phyloP scores from a whole-genome alignment of 2,329 filamentous ascomycete species.

The Colletotrichum orbiculare region DNA sequence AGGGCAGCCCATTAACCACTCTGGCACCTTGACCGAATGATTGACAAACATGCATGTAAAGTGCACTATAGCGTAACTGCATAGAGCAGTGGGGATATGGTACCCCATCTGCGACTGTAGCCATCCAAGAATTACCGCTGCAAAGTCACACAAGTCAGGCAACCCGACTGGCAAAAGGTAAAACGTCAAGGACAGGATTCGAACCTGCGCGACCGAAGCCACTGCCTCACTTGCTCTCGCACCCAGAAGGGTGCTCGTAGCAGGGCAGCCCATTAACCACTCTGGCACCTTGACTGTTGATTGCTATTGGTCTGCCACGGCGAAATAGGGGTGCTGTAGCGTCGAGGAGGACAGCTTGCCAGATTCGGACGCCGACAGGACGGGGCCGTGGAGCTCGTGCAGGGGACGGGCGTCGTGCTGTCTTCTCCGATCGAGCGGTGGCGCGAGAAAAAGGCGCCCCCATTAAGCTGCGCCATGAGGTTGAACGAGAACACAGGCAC shows the following conservation, averaged over 20 bases:
- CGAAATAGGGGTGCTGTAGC: neutral
- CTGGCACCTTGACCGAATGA: slow-evolving; percentile 27
- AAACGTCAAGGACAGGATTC: slow-evolving; percentile 35
- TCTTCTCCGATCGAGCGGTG: neutral
- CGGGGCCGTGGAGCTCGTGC: slow-evolving; percentile 19
- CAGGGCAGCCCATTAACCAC: slow-evolving; percentile 38
- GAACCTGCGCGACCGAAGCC: slow-evolving; percentile 37
- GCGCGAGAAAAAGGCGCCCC: no score
- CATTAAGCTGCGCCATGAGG: slow-evolving; percentile 48
- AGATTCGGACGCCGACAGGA: slow-evolving; percentile 27
- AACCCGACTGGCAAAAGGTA: neutral
- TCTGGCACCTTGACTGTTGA: slow-evolving; percentile 10
- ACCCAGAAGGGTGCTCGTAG: slow-evolving; percentile 10
- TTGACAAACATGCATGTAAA: no score
- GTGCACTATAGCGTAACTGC: no score
- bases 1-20: slow-evolving; percentile 38
- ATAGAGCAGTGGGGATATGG: no score
- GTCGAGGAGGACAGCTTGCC: slow-evolving; percentile 1
- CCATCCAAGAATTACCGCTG: no score
- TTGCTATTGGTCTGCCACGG: neutral
- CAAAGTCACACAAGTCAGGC: no score
- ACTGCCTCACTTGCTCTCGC: slow-evolving; percentile 28
- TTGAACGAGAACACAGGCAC: slow-evolving; percentile 58
- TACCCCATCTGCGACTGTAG: no score
- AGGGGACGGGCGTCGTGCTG: neutral